phyloP scores from a whole-genome alignment of 2,329 filamentous ascomycete genomes.

The Neophaeococcomyces mojaviensis region DNA sequence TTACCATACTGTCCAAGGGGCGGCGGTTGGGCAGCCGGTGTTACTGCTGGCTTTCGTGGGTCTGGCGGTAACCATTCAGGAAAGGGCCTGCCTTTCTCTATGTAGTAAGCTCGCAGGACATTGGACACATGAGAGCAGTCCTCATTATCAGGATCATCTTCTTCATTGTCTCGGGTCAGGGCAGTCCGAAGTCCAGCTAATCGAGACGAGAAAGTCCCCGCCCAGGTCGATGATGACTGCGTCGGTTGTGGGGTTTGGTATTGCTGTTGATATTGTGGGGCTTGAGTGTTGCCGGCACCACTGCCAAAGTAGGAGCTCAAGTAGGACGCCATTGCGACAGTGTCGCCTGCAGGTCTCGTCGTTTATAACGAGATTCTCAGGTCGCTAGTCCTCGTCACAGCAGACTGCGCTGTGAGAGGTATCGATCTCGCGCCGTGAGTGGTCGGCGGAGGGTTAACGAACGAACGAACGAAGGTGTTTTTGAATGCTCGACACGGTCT shows the following conservation, averaged over 20 bases:
- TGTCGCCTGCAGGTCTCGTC: too few relatives aligned
- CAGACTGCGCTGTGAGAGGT: too few relatives aligned
- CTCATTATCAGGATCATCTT: conserved; percentile 52
- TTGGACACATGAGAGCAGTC: conserved; percentile 94
- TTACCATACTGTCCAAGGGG: conserved; percentile 45
- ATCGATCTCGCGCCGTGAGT: too few relatives aligned
- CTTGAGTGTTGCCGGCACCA: background rate
- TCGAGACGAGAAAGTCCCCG: conserved; percentile 55
- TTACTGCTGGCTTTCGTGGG: conserved; percentile 62
- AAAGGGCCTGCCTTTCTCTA: conserved; percentile 72
- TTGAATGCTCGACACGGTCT: too few relatives aligned
- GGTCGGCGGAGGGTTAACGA: too few relatives aligned
- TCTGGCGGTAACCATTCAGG: conserved; percentile 85
- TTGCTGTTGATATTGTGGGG: conserved; percentile 8
- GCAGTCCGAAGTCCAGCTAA: conserved; percentile 57
- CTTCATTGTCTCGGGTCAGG: conserved; percentile 61
- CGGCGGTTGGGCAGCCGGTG: conserved; percentile 38
- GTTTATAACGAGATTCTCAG: too few relatives aligned
- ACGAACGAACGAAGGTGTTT: too few relatives aligned
- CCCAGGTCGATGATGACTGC: conserved; percentile 17
- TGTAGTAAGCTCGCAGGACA: conserved; percentile 87
- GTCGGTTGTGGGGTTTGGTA: conserved; percentile 10
- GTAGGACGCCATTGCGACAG: conserved; percentile 3
- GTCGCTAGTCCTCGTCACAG: too few relatives aligned
- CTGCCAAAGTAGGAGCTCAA: conserved; percentile 6